phyloP scores from a whole-genome alignment of 1,284 basidiomycete genomes.

The Golubevia sp. region DNA sequence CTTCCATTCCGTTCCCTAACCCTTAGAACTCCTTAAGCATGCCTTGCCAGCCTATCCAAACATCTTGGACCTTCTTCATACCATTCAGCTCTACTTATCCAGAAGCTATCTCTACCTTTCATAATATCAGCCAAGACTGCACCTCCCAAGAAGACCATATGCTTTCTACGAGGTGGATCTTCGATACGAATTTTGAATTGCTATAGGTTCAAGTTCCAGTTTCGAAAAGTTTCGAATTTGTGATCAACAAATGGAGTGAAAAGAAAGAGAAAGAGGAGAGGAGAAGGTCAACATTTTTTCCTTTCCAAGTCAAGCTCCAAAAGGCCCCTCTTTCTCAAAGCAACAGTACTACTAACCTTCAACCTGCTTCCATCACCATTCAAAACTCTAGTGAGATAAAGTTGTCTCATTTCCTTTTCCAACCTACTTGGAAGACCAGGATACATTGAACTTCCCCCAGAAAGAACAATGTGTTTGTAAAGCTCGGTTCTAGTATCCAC shows the following conservation, averaged over 20 bases:
- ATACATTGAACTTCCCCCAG: slow-evolving; percentile 93
- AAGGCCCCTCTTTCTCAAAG: no score
- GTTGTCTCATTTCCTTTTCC: slow-evolving; percentile 99
- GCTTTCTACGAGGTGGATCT: slow-evolving; percentile 94
- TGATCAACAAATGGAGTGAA: background rate
- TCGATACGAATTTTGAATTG: slow-evolving; percentile 99
- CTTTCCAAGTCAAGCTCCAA: no score
- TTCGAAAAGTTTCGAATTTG: background rate
- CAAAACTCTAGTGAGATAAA: slow-evolving; percentile 88
- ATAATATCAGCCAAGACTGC: slow-evolving; percentile 86
- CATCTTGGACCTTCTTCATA: slow-evolving; percentile 55
- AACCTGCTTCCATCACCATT: slow-evolving; percentile 81
- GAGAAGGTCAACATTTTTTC: no score
- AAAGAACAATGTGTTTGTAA: slow-evolving; percentile 97
- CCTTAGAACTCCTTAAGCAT: slow-evolving; percentile 28
- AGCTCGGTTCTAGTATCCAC: slow-evolving; percentile 88
- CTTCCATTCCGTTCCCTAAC: no score
- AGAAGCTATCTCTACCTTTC: slow-evolving; percentile 92
- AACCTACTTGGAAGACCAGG: slow-evolving; percentile 93
- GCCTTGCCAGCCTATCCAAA: slow-evolving; percentile 50
- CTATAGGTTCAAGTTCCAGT: slow-evolving; percentile 63
- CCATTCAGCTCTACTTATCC: slow-evolving; percentile 63
- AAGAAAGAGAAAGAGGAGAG: background rate
- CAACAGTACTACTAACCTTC: slow-evolving; percentile 81
- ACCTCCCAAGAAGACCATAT: slow-evolving; percentile 98